phyloP scores from a whole-genome alignment of 192 early-diverging fungal species.

The Backusella psychrophila region DNA sequence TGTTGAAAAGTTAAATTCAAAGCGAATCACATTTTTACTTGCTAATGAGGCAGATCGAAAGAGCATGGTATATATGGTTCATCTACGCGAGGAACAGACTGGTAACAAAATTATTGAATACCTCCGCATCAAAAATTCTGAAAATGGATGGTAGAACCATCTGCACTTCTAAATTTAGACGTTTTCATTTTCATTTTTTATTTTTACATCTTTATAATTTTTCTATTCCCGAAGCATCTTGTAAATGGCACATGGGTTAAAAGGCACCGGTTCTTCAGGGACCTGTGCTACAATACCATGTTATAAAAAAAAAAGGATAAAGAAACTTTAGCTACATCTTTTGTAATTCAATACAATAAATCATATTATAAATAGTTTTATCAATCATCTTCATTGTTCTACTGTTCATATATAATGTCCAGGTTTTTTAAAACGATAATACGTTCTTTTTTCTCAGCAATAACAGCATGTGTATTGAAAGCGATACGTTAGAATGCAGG shows the following conservation, averaged over 20 bases:
- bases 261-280: not conserved
- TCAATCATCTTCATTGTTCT: conserved; percentile 4
- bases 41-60: conserved; percentile 39
- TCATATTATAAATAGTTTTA: conserved; percentile 6
- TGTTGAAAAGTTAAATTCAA: conserved; percentile 42
- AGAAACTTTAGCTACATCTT: not conserved
- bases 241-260: not conserved
- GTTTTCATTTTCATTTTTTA: not conserved
- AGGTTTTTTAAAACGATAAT: not conserved
- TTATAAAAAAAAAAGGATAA: not conserved
- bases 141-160: conserved; percentile 18
- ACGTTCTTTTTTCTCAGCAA: not conserved
- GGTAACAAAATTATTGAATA: conserved; percentile 47
- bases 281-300: not conserved
- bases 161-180: not conserved
- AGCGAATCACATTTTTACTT: conserved; percentile 49
- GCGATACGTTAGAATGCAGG: not conserved
- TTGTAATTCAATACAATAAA: conserved; percentile 6
- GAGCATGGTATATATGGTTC: conserved; percentile 54
- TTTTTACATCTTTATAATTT: not conserved
- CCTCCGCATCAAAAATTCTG: conserved; percentile 31
- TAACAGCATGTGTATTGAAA: not conserved
- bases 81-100: conserved; percentile 51
- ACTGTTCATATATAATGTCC: not conserved
- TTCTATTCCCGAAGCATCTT: not conserved